Percentiles rank a stretch among this genome's conserved stretches.
These are phyloP conservation scores for Fusarium marasasianum DNA, from an alignment of 2,329 filamentous ascomycete species.

Conservation along the genomic window DNA sequence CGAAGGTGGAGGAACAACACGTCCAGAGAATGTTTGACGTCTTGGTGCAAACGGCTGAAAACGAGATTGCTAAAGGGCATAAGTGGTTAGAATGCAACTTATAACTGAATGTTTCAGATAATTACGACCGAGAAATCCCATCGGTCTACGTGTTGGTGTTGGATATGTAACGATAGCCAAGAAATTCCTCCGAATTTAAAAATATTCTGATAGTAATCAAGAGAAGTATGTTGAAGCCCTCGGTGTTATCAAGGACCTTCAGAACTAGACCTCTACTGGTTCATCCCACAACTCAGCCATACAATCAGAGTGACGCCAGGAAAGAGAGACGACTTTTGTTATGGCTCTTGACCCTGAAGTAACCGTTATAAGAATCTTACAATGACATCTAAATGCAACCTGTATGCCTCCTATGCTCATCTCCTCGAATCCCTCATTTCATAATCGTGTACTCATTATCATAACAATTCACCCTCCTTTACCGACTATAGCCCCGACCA, in stretches of 20 bases:
- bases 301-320: too few relatives aligned
- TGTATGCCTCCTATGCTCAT: neutral
- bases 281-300: too few relatives aligned
- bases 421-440: neutral
- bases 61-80: slow-evolving; percentile 41
- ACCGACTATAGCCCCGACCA: slow-evolving; percentile 24
- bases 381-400: neutral
- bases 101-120: neutral
- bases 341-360: neutral
- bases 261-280: neutral
- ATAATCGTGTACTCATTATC: neutral
- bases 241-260: too few relatives aligned
- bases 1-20: slow-evolving; percentile 75
- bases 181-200: neutral
- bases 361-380: neutral
- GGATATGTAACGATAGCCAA: neutral
- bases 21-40: slow-evolving; percentile 78
- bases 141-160: neutral
- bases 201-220: too few relatives aligned
- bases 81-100: neutral
- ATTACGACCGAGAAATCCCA: neutral
- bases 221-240: neutral
- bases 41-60: slow-evolving; percentile 69
- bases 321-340: neutral
- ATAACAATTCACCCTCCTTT: neutral